Evolutionary conservation across 1,284 basidiomycete genomes (phyloP).

Genomic region (Sporisorium reilianum): DNA sequence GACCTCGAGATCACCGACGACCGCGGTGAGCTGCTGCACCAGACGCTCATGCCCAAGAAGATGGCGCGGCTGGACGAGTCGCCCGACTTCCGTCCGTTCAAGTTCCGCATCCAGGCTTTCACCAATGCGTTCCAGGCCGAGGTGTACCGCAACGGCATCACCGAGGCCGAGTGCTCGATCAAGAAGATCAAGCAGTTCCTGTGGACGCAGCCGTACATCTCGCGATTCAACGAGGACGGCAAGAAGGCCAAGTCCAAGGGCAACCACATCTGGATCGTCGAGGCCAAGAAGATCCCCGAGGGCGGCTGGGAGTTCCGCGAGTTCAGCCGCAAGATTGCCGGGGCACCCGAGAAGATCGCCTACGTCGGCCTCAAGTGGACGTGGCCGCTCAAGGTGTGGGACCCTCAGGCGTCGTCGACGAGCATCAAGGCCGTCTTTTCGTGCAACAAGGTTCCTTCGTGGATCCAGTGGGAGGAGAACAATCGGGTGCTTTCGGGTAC

Average conservation of each 20-base stretch:
- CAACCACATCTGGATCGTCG: slow-evolving; percentile 99
- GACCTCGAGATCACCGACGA: slow-evolving; percentile 90
- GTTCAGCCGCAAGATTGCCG: slow-evolving; percentile 75
- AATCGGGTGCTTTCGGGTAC: slow-evolving; percentile 59
- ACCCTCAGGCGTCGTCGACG: slow-evolving; percentile 78
- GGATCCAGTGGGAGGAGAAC: slow-evolving; percentile 86
- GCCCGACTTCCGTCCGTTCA: slow-evolving; percentile 96
- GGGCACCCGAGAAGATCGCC: slow-evolving; percentile 75
- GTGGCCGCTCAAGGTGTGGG: slow-evolving; percentile 96
- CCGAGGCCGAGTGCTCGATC: slow-evolving; percentile 73
- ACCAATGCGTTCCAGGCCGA: slow-evolving; percentile 96
- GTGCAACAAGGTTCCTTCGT: slow-evolving; percentile 83
- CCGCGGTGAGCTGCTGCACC: slow-evolving; percentile 97
- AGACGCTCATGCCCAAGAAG: slow-evolving; percentile 88
- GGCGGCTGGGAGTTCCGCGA: slow-evolving; percentile 89
- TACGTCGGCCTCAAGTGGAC: slow-evolving; percentile 80
- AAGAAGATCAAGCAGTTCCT: slow-evolving; percentile 88
- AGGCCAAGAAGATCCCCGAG: slow-evolving; percentile 84
- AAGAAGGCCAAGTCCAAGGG: slow-evolving; percentile 99
- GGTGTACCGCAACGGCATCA: slow-evolving; percentile 74
- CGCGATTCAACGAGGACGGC: slow-evolving; percentile 96
- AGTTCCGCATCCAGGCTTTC: slow-evolving; percentile 98
- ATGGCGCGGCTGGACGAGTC: slow-evolving; percentile 75
- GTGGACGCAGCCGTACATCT: slow-evolving; percentile 91
- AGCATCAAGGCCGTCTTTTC: slow-evolving; percentile 80